Evolutionary conservation across 2,329 filamentous ascomycete species (phyloP), one percentile per base, ranked within the genome.

Genomic region (Corinectria fuckeliana): DNA sequence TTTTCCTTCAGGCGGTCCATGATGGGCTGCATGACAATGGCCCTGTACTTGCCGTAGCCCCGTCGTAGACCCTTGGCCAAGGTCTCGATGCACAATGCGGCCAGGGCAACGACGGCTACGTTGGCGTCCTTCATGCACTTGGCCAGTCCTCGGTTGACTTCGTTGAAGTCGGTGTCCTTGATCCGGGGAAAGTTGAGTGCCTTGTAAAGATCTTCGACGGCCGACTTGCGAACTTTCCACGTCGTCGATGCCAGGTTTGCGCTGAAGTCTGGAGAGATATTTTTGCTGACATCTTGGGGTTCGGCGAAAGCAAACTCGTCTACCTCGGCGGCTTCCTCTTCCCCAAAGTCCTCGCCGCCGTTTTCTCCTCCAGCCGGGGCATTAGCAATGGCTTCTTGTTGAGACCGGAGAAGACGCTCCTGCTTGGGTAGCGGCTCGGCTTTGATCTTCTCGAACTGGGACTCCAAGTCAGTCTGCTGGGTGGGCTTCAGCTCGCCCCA

Each of bases 121-220:
- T 99, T 99, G 69, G 96, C 95, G 69, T 99, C 96, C 77, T 99
- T 99, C 95, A 99, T 99, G 69, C 88, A 92, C 77, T 98, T 99
- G 42, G 95, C 94, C 54, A 98, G 83, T 4, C 87, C 89, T 61
- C 91, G 86, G 56, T 91, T 87, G 66, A 98, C 84, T 69, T 98
- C 94, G 73, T 89, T 87, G 72, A 93, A 98, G 54, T 92, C 90
- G 6, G 88, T 91, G 68, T 98, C 94, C 75, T 97, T 96, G 75
- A 99, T 97, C 62, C 90, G 86, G 13, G 94, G 93, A 38, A 96
- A 89, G 69, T 96, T 96, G 55, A 96, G 77, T 3, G 87, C 83
- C 13, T 85, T 85, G 68, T 89, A 90, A 0, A 97, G 82, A 9
- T 87, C 92, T 61, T 99, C 95, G 3, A 98, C 82, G 0, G 91